These are phyloP conservation scores for Cyclanthera cordifolia DNA, from an alignment of 306 rosid genomes.

Conservation along the genomic window DNA sequence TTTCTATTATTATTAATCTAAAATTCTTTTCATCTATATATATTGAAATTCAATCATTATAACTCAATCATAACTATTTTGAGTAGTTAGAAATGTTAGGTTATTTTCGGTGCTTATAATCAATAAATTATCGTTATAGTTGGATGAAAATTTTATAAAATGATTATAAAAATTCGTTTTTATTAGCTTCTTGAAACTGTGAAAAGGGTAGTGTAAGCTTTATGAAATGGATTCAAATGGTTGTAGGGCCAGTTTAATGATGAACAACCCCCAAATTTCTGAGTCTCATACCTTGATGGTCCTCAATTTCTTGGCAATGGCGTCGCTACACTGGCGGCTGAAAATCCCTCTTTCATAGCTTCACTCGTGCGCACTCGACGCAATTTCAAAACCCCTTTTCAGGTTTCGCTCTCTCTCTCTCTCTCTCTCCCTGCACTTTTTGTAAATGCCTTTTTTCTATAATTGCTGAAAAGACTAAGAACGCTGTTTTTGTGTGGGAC, in stretches of 20 bases:
- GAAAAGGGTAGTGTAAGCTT: neutral
- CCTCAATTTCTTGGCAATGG: neutral
- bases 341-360: neutral
- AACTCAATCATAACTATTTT: no score
- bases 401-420: no score
- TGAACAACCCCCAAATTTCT: neutral
- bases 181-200: no score
- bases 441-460: neutral
- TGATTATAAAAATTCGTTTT: no score
- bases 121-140: no score
- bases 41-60: no score
- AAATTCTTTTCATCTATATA: no score
- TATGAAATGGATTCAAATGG: neutral
- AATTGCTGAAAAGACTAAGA: constrained; percentile 9
- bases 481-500: constrained; percentile 8
- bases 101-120: no score
- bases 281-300: neutral
- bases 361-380: neutral
- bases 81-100: no score
- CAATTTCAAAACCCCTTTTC: neutral
- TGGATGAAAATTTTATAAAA: no score
- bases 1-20: no score
- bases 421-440: neutral
- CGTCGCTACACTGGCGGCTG: neutral
- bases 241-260: neutral